Evolutionary conservation across 1,139 yeast genomes (phyloP).

Genomic region (Suhomyces chickasaworum): DNA sequence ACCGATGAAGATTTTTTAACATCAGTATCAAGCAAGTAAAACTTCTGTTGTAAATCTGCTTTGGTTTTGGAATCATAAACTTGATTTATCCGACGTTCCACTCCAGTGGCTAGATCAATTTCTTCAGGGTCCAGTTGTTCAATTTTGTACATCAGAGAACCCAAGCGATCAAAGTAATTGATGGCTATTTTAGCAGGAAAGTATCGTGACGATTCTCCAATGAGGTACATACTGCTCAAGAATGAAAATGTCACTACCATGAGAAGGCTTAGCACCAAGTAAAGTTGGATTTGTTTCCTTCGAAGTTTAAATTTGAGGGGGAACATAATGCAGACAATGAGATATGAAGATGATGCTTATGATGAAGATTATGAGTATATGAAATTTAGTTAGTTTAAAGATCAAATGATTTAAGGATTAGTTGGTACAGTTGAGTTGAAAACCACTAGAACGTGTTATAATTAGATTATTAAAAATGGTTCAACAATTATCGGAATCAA

Average conservation of each 20-base stretch:
- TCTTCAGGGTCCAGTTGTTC: slow-evolving; percentile 5
- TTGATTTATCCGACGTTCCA: slow-evolving; percentile 20
- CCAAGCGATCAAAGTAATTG: slow-evolving; percentile 24
- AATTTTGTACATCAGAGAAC: slow-evolving; percentile 10
- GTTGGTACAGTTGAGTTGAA: neutral
- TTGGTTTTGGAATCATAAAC: slow-evolving; percentile 18
- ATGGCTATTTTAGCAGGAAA: slow-evolving; percentile 11
- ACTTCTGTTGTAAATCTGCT: slow-evolving; percentile 32
- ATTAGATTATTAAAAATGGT: too few species aligned
- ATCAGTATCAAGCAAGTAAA: slow-evolving; percentile 32
- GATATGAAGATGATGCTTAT: neutral
- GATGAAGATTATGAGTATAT: neutral
- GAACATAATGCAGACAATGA: neutral
- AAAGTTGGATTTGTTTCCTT: slow-evolving; percentile 21
- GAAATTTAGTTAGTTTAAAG: neutral
- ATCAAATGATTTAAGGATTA: neutral
- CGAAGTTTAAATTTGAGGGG: slow-evolving; percentile 15
- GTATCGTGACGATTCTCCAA: slow-evolving; percentile 10
- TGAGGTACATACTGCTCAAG: slow-evolving; percentile 14
- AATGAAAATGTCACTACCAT: slow-evolving; percentile 20
- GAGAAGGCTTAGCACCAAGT: slow-evolving; percentile 19
- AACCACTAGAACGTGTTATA: neutral
- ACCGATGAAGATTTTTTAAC: slow-evolving; percentile 21
- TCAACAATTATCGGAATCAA: too few species aligned
- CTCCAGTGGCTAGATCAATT: slow-evolving; percentile 4